Base-by-base conservation (phyloP, 2,329 filamentous ascomycete genomes). In the Incumbomyces delicatus region DNA sequence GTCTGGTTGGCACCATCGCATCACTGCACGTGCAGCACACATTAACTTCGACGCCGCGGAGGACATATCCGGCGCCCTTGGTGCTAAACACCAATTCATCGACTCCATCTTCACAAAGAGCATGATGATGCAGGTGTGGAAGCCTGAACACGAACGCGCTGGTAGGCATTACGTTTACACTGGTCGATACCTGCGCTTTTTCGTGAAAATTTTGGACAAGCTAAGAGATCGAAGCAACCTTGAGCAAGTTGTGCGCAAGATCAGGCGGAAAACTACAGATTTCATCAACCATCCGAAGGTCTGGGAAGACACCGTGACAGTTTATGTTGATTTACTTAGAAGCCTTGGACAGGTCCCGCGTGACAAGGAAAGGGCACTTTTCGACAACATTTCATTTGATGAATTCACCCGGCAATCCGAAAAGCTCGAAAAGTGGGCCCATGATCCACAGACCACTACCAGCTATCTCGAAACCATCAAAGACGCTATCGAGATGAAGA, bases 91-190 rank as follows among this genome's bases (percentile, higher is more conserved):
- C 59, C 85, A 90, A 46, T 77, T 94, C 12, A 89, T 87, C 41
- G 75, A 79, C 44, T 84, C 94, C 35, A 83, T 95, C 45, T 90
- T 95, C 55, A 94, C 89, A 33, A 95, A 95, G 67, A 94, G 87
- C 0, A 94, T 94, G 83, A 83, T 85, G 1, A 81, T 95, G 63
- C 90, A 94, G 60, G 87, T 95, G 3, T 95, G 89, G 89, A 90
- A 89, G 57, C 92, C 89, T 32, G 89, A 95, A 54, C 81, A 85
- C 39, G 89, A 95, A 62, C 73, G 82, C 17, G 73, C 87, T 0
- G 89, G 89, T 0, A 78, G 89, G 14, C 89, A 95, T 62, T 92
- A 94, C 59, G 87, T 95, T 32, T 95, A 92, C 62, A 95, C 87
- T 0, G 81, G 86, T 41, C 81, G 85, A 52, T 95, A 95, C 59